Conservation (phyloP, 2,329 filamentous ascomycete species). For the Decorospora gaudefroyi region DNA sequence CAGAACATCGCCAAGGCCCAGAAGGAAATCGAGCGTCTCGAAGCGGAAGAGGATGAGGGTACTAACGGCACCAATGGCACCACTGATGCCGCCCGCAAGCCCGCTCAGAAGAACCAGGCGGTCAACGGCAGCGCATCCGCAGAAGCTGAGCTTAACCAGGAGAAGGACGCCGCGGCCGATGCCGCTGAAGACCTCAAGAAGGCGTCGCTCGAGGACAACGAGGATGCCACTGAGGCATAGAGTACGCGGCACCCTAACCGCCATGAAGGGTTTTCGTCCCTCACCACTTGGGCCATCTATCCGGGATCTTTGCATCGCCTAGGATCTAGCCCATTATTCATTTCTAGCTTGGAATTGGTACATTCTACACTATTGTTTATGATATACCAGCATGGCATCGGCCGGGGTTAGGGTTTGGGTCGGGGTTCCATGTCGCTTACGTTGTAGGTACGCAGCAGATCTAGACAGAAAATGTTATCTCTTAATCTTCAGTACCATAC, state of each 20-base stretch:
- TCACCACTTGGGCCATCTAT: slow-evolving; percentile 26
- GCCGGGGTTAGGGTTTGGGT: slow-evolving; percentile 22
- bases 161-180: slow-evolving; percentile 64
- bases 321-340: slow-evolving; percentile 23
- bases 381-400: slow-evolving; percentile 30
- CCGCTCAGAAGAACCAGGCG: slow-evolving; percentile 55
- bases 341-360: slow-evolving; percentile 24
- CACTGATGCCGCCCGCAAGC: slow-evolving; percentile 61
- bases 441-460: slow-evolving; percentile 24
- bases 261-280: slow-evolving; percentile 11
- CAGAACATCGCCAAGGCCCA: slow-evolving; percentile 97
- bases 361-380: slow-evolving; percentile 20
- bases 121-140: slow-evolving; percentile 59
- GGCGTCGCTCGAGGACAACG: slow-evolving; percentile 62
- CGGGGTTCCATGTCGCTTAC: slow-evolving; percentile 16
- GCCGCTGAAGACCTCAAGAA: slow-evolving; percentile 64
- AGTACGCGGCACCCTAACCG: slow-evolving; percentile 6
- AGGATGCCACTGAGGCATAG: slow-evolving; percentile 35
- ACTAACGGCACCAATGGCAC: slow-evolving; percentile 53
- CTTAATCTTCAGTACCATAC: slow-evolving; percentile 13
- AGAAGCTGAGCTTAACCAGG: slow-evolving; percentile 59
- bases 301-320: slow-evolving; percentile 23
- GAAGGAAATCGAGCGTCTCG: slow-evolving; percentile 88
- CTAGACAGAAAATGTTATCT: slow-evolving; percentile 28
- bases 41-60: slow-evolving; percentile 68